Percentiles rank a stretch among this genome's conserved stretches.
Conservation (phyloP, 2,329 filamentous ascomycete genomes). For the Cercospora citrullina region DNA sequence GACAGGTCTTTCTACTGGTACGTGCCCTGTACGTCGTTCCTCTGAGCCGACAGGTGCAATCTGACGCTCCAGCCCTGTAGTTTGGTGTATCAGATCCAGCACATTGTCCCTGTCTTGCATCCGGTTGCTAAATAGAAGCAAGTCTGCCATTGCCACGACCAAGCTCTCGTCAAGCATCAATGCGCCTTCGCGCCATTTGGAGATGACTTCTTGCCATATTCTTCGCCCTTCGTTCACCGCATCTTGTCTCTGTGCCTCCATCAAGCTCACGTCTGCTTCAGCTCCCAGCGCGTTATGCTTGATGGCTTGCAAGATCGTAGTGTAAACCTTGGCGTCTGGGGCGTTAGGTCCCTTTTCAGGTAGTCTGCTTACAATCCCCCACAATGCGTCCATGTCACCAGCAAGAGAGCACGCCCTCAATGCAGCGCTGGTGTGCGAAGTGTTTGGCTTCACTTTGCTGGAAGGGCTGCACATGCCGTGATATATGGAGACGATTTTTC, state of each 20-base stretch:
- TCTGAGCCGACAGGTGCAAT: conserved; percentile 41
- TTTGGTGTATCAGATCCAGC: conserved; percentile 74
- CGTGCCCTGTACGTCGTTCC: conserved; percentile 33
- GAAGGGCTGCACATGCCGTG: conserved; percentile 67
- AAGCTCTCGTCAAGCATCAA: conserved; percentile 75
- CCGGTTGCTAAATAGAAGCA: conserved; percentile 66
- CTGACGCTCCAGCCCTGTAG: conserved; percentile 70
- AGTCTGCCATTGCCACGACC: conserved; percentile 75
- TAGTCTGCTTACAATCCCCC: conserved; percentile 71
- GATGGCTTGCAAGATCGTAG: conserved; percentile 78
- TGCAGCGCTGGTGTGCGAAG: conserved; percentile 86
- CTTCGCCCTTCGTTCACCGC: conserved; percentile 66
- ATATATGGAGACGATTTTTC: conserved; percentile 73
- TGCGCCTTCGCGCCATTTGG: conserved; percentile 71
- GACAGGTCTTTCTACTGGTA: conserved; percentile 25
- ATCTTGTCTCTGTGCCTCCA: conserved; percentile 37
- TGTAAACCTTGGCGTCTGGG: conserved; percentile 74
- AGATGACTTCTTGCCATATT: conserved; percentile 78
- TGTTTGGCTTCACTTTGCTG: conserved; percentile 67
- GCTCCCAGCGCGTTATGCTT: conserved; percentile 45
- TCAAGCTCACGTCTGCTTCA: conserved; percentile 27
- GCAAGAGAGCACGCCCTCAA: conserved; percentile 76
- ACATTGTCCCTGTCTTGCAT: conserved; percentile 68
- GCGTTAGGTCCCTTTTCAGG: conserved; percentile 62
- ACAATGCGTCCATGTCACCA: conserved; percentile 75